These are phyloP conservation scores for Penicillium verhagenii DNA, from an alignment of 495 filamentous ascomycete species.

Conservation along the genomic window DNA sequence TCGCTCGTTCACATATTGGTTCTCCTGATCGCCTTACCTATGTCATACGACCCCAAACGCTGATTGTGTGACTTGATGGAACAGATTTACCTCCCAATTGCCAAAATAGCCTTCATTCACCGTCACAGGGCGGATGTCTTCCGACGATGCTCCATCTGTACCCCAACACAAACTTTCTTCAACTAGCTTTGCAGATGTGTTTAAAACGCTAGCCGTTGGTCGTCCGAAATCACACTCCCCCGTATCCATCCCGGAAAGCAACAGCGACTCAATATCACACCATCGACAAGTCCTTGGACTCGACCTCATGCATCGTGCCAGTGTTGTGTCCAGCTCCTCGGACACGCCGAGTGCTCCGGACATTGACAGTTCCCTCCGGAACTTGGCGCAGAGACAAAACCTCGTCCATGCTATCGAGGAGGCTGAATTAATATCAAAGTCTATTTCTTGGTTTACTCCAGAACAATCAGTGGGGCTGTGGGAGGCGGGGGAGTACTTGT, in stretches of 20 bases:
- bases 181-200: slow-evolving; percentile 46
- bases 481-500: slow-evolving; percentile 42
- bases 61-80: slow-evolving; percentile 4
- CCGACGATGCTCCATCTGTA: slow-evolving; percentile 44
- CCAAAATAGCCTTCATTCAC: not conserved
- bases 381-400: slow-evolving; percentile 36
- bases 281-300: slow-evolving; percentile 32
- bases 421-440: slow-evolving; percentile 36
- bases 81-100: not conserved
- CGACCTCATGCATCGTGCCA: slow-evolving; percentile 48
- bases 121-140: slow-evolving; percentile 43
- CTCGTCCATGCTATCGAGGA: slow-evolving; percentile 41
- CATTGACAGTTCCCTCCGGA: slow-evolving; percentile 38
- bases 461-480: slow-evolving; percentile 44
- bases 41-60: slow-evolving; percentile 2
- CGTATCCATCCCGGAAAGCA: slow-evolving; percentile 35
- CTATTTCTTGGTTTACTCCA: slow-evolving; percentile 35
- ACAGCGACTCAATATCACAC: slow-evolving; percentile 31
- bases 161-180: slow-evolving; percentile 39
- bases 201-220: slow-evolving; percentile 44
- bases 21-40: not conserved
- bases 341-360: slow-evolving; percentile 42
- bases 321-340: slow-evolving; percentile 45
- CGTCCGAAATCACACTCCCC: slow-evolving; percentile 43
- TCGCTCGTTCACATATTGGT: not conserved